Percentiles rank a stretch among this genome's conserved stretches.
These are phyloP conservation scores for Aspergillus bertholletiae DNA, from an alignment of 495 filamentous ascomycete genomes.

Conservation along the genomic window DNA sequence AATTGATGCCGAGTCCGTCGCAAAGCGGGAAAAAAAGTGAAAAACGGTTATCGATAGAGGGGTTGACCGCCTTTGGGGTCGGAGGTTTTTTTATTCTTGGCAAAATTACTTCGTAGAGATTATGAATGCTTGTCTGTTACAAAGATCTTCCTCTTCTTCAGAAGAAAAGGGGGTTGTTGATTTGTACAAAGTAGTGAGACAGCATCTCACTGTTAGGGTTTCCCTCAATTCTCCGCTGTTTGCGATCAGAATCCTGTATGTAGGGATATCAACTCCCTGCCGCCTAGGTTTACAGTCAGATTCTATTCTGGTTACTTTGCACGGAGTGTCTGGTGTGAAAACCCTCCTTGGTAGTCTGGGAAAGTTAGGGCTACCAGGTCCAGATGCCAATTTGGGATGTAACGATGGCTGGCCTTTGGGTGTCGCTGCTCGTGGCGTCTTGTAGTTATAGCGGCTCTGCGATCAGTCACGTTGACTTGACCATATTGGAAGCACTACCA, in stretches of 20 bases:
- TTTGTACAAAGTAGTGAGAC: background rate
- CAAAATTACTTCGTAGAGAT: background rate
- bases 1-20: background rate
- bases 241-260: background rate
- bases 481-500: too few relatives aligned
- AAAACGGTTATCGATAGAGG: constrained; percentile 20
- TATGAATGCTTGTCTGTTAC: too few relatives aligned
- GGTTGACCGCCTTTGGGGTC: constrained; percentile 18
- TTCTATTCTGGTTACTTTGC: background rate
- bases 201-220: background rate
- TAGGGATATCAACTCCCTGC: background rate
- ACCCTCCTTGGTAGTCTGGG: background rate
- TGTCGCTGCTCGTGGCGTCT: background rate
- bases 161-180: too few relatives aligned
- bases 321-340: background rate
- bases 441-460: background rate
- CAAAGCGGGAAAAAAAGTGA: constrained; percentile 17
- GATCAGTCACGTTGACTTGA: background rate
- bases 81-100: background rate
- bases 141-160: too few relatives aligned
- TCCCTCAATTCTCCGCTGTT: background rate
- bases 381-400: background rate
- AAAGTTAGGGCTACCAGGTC: background rate
- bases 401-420: background rate
- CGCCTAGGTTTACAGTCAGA: background rate